Conservation (phyloP, 2,329 filamentous ascomycete genomes). For the Aspergillus melleus region DNA sequence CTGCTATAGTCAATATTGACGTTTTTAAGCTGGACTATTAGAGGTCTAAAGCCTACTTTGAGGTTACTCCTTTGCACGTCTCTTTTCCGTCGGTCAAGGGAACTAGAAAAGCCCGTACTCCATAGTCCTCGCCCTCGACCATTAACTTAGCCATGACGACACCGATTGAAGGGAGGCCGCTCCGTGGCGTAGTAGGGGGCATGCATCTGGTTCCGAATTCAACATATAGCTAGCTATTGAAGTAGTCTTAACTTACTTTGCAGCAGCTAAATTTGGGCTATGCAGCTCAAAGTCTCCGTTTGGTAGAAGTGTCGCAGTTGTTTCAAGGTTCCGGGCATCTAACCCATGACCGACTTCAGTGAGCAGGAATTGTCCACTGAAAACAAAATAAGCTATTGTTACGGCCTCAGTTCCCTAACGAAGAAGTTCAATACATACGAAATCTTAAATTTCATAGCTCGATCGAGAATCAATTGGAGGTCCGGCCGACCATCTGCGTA, state of each 20-base stretch:
- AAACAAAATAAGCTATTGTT: not conserved
- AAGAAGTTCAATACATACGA: conserved; percentile 16
- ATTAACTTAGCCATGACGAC: conserved; percentile 24
- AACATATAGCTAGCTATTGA: not conserved
- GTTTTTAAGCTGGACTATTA: not conserved
- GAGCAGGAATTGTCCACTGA: conserved; percentile 37
- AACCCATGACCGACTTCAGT: conserved; percentile 44
- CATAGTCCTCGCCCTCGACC: conserved; percentile 17
- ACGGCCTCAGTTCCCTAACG: not conserved
- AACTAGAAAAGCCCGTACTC: conserved; percentile 23
- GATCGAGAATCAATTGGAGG: conserved; percentile 16
- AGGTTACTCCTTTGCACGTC: conserved; percentile 20
- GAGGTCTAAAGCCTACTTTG: conserved; percentile 6
- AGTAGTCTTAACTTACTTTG: conserved; percentile 26
- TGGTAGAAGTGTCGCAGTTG: conserved; percentile 34
- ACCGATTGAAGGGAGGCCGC: conserved; percentile 16
- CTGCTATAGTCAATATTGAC: not conserved
- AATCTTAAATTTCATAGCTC: conserved; percentile 21
- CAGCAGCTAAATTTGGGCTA: conserved; percentile 30
- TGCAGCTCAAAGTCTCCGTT: conserved; percentile 38
- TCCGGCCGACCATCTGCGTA: conserved; percentile 18
- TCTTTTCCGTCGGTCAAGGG: conserved; percentile 18
- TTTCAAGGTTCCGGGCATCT: conserved; percentile 42
- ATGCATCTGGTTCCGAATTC: conserved; percentile 17
- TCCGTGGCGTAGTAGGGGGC: conserved; percentile 20